Evolutionary conservation across 2,329 filamentous ascomycete species (phyloP), one percentile per base, ranked within the genome.

Genomic region (Aspergillus persii): DNA sequence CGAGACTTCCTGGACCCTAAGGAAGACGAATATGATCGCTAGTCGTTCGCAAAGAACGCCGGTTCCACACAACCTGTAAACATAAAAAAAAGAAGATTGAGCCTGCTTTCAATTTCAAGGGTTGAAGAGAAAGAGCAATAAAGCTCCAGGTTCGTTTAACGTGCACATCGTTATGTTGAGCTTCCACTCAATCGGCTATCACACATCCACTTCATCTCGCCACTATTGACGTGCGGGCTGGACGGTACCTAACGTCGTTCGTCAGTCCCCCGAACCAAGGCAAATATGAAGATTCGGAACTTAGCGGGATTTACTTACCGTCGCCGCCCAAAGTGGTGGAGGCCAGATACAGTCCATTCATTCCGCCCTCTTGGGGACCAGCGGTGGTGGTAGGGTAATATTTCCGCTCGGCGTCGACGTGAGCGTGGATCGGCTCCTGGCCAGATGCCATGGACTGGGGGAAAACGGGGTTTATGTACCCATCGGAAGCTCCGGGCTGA

Each of bases 401-500:
- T 61, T 78, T 76, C 61, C 78, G 82, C 77, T 82, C 80, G 73
- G 79, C 74, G 82, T 79, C 77, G 61, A 82, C 84, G 78, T 87
- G 88, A 78, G 80, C 81, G 82, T 88, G 89, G 81, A 84, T 85
- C 81, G 80, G 83, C 81, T 85, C 89, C 82, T 87, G 87, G 77
- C 82, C 86, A 80, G 87, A 83, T 76, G 84, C 82, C 83, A 84
- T 81, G 81, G 88, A 88, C 83, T 87, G 74, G 75, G 82, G 79
- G 78, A 84, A 86, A 73, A 83, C 81, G 74, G 80, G 80, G 78
- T 81, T 84, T 80, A 84, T 83, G 78, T 85, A 87, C 76, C 82
- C 80, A 77, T 86, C 81, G 77, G 88, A 85, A 79, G 85, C 82
- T 83, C 86, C 87, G 80, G 87, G 77, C 80, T 88, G 88, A 81